These are phyloP conservation scores for Umbellularia californica DNA, from an alignment of 164 flowering plant genomes.

Conservation along the genomic window DNA sequence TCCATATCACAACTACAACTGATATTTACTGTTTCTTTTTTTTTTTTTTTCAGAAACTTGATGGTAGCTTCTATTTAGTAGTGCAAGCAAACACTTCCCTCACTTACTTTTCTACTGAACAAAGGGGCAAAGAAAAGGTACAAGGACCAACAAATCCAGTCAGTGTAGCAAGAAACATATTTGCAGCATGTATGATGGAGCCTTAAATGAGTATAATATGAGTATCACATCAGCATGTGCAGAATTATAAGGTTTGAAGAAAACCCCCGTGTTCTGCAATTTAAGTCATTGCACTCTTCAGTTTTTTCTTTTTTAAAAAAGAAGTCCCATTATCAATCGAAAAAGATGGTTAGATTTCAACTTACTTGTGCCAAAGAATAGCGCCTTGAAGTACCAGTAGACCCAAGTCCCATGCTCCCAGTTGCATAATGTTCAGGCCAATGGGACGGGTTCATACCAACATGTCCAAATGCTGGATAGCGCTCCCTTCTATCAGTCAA, in stretches of 20 bases:
- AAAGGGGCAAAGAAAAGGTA: no score
- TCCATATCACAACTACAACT: no score
- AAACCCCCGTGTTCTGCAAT: neutral
- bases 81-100: no score
- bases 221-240: neutral
- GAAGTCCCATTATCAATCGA: no score
- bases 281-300: no score
- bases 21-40: no score
- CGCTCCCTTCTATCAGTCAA: conserved; percentile 17
- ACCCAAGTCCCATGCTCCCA: conserved; percentile 11
- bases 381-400: neutral
- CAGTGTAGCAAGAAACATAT: no score
- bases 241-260: neutral
- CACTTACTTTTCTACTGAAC: no score
- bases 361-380: neutral
- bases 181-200: neutral
- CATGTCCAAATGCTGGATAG: conserved; percentile 24
- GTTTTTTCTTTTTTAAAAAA: no score
- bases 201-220: neutral
- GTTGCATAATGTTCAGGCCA: conserved; percentile 29
- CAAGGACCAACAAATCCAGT: no score
- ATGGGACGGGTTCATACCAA: conserved; percentile 28
- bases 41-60: no score
- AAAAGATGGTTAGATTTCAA: neutral
- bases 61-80: no score